Conservation (phyloP, 176 grass and related monocot species). For the Carex scoparia region DNA sequence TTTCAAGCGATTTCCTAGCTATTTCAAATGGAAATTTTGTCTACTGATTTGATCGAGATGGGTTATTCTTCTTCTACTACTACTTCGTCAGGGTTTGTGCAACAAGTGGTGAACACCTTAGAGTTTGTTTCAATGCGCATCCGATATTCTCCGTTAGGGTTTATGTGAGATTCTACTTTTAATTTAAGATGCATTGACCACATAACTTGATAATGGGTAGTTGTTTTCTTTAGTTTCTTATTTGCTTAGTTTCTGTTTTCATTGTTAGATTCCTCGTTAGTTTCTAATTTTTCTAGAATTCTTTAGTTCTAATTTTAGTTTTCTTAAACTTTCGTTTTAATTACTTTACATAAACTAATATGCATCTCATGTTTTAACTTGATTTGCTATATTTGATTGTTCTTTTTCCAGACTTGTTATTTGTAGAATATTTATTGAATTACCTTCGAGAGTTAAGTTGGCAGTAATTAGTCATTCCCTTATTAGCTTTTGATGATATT, state of each 20-base stretch:
- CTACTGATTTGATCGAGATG: slow-evolving; percentile 1
- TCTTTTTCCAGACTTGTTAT: neutral
- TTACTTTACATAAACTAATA: neutral
- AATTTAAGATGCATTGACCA: neutral
- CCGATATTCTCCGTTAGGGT: slow-evolving; percentile 6
- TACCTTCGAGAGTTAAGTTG: neutral
- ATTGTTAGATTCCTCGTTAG: neutral
- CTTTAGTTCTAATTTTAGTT: neutral
- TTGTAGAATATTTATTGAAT: neutral
- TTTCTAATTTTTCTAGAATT: neutral
- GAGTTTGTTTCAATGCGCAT: neutral
- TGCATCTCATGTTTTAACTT: neutral
- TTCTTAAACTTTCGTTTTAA: neutral
- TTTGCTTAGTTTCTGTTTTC: neutral
- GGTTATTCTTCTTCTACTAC: neutral
- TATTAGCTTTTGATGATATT: too few relatives aligned
- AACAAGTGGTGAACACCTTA: neutral
- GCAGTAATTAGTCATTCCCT: neutral
- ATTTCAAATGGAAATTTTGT: neutral
- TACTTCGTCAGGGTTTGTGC: neutral
- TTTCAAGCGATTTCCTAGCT: neutral
- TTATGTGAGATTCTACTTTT: neutral
- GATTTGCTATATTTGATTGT: neutral
- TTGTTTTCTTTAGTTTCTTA: neutral
- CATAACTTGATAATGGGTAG: neutral